These are phyloP conservation scores for Rhinocladiella similis DNA, from an alignment of 2,329 filamentous ascomycete species.

Conservation along the genomic window DNA sequence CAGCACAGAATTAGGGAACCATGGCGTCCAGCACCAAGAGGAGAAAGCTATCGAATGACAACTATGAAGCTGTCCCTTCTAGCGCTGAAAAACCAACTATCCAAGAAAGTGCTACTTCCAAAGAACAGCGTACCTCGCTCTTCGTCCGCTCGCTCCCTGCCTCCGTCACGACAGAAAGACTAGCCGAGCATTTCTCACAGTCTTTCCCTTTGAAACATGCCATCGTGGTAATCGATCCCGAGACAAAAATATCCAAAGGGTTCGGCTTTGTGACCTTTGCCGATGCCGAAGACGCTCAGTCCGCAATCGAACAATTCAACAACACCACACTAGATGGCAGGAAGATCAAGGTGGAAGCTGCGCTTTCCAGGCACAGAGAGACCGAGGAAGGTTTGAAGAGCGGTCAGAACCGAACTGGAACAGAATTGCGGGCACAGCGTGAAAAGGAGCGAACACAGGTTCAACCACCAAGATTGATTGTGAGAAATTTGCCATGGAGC, in stretches of 20 bases:
- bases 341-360: conserved; percentile 82
- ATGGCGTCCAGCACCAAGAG: conserved; percentile 40
- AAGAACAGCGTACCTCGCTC: conserved; percentile 62
- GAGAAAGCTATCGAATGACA: conserved; percentile 35
- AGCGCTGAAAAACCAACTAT: not conserved
- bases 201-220: conserved; percentile 95
- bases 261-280: conserved; percentile 98
- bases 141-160: conserved; percentile 87
- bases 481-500: conserved; percentile 94
- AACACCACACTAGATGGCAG: conserved; percentile 75
- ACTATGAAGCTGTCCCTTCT: conserved; percentile 14
- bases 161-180: conserved; percentile 73
- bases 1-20: not conserved
- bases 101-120: not conserved
- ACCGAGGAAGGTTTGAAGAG: conserved; percentile 47
- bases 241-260: conserved; percentile 83
- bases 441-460: conserved; percentile 62
- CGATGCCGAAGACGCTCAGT: conserved; percentile 83
- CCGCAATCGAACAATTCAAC: conserved; percentile 79
- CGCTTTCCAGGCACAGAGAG: conserved; percentile 78
- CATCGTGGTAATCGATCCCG: conserved; percentile 81
- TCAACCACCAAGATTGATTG: conserved; percentile 74
- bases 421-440: conserved; percentile 42
- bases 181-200: conserved; percentile 90
- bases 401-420: conserved; percentile 36